These are phyloP conservation scores for Brassica cretica DNA, from an alignment of 345 rosid species.

Conservation along the genomic window DNA sequence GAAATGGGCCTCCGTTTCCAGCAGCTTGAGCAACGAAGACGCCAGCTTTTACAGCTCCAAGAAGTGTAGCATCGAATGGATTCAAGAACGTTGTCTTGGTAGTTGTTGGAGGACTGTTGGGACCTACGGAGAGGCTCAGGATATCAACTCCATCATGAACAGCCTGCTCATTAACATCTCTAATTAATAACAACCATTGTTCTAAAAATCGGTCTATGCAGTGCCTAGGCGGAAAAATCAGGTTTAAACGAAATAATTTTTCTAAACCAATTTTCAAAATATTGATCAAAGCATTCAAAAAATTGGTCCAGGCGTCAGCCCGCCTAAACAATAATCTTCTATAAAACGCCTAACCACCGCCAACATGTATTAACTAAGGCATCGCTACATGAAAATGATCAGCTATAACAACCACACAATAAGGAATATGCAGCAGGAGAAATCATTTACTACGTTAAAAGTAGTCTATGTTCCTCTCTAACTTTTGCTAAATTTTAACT, in stretches of 20 bases:
- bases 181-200: not conserved
- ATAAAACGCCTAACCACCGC: no score
- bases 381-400: not conserved
- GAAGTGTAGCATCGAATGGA: conserved; percentile 96
- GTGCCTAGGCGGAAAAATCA: no score
- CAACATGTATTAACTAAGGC: not conserved
- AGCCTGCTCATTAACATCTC: conserved; percentile 57
- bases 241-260: no score
- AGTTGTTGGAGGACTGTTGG: conserved; percentile 89
- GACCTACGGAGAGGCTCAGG: conserved; percentile 92
- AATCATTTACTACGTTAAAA: not conserved
- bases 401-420: no score
- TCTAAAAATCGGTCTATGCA: no score
- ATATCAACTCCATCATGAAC: conserved; percentile 98
- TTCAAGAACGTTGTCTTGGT: conserved; percentile 83
- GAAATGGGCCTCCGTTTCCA: no score
- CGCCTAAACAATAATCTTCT: no score
- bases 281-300: no score
- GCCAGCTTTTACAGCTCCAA: no score
- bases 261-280: no score
- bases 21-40: no score
- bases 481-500: conserved; percentile 1
- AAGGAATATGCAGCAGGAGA: not conserved
- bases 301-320: no score
- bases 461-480: not conserved